Base-by-base conservation (phyloP, 1,284 basidiomycete species). In the Marasmius oreades region DNA sequence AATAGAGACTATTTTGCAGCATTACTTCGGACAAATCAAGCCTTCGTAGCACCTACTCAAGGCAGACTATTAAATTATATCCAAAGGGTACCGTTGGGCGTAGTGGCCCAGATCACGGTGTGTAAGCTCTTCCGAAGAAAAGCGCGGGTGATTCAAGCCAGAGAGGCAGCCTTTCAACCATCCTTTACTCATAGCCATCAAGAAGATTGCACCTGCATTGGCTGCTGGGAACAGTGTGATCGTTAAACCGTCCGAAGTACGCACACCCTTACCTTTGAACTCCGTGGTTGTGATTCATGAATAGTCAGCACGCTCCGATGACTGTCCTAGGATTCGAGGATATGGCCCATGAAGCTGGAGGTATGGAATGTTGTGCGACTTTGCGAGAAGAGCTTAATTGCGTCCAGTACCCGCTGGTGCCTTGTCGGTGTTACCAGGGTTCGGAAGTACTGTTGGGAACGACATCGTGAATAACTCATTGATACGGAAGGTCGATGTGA, bases 151-250 rank as follows among this genome's bases (percentile, higher is more conserved):
- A 31, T 10, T 31, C 5, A 31, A 31, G 28, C 28, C 10, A 10
- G 28, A 31, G 4, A 31, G 10, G 4, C 60, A 91, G 87, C 89
- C 90, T 1, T 93, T 92, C 69, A 92, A 93, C 63, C 88, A 92
- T 63, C 91, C 91, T 2, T 73, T 93, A 14, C 67, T 93, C 26
- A 93, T 93, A 59, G 89, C 90, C 1, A 67, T 93, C 51, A 93
- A 93, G 76, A 93, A 93, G 70, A 85, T 93, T 58, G 89, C 88
- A 0, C 89, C 90, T 5, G 92, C 91, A 0, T 73, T 93, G 14
- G 92, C 92, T 28, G 89, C 91, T 2, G 91, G 92, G 2, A 93
- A 93, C 65, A 86, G 85, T 52, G 82, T 92, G 50, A 78, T 93
- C 51, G 85, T 93, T 26, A 93, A 93, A 64, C 91, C 92, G 2